phyloP scores from a whole-genome alignment of 208 protist species.

The Leishmania turanica region DNA sequence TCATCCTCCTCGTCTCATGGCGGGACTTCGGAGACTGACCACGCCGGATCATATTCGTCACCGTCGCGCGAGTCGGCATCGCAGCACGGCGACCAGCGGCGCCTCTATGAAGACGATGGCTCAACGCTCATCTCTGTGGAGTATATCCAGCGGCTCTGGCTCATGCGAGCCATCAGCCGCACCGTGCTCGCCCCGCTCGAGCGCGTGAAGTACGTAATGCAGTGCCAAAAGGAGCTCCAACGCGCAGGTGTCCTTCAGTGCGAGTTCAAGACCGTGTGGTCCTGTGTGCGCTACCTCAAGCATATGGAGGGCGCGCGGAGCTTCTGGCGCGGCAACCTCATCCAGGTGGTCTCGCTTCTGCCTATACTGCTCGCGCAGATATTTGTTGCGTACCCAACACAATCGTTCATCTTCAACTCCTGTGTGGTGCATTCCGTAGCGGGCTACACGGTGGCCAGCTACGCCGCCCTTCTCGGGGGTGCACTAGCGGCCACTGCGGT shows the following conservation, averaged over 20 bases:
- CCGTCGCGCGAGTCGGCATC: background rate
- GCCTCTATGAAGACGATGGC: conserved; percentile 8
- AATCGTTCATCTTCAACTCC: conserved; percentile 58
- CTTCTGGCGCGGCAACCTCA: conserved; percentile 85
- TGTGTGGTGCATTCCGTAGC: conserved; percentile 36
- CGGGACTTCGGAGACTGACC: background rate
- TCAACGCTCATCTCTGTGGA: conserved; percentile 51
- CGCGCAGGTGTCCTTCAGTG: conserved; percentile 46
- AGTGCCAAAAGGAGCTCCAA: conserved; percentile 75
- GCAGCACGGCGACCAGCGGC: background rate
- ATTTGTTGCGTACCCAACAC: conserved; percentile 69
- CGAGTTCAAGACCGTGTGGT: conserved; percentile 58
- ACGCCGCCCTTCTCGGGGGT: conserved; percentile 52
- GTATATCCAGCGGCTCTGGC: conserved; percentile 57
- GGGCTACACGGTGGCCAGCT: conserved; percentile 51
- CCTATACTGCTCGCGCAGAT: conserved; percentile 68
- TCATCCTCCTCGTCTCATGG: background rate
- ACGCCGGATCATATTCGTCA: background rate
- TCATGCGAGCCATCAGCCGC: conserved; percentile 43
- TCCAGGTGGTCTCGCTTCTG: conserved; percentile 72
- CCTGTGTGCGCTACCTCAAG: conserved; percentile 55
- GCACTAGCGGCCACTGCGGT: conserved; percentile 51
- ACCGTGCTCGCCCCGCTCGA: conserved; percentile 80
- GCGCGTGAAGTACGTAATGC: conserved; percentile 86
- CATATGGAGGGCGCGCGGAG: conserved; percentile 54